phyloP scores from a whole-genome alignment of 164 flowering plant species.

The Vitis vinifera region DNA sequence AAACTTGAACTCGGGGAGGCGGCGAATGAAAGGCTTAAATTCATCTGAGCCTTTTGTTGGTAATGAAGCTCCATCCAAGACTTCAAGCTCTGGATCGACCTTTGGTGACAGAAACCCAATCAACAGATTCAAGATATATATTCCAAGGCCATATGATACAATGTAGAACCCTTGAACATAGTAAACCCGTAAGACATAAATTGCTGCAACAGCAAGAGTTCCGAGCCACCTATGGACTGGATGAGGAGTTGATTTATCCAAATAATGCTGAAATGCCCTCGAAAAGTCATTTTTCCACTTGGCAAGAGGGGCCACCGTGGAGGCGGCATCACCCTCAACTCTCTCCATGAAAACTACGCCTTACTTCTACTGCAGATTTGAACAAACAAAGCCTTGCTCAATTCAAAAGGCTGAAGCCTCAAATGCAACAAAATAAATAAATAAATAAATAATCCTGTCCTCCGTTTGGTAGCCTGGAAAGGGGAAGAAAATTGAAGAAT shows the following conservation, averaged over 20 bases:
- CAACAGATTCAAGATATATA: constrained; percentile 71
- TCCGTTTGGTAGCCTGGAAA: too few relatives aligned
- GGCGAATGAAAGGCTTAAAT: constrained; percentile 85
- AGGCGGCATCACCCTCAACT: constrained; percentile 30
- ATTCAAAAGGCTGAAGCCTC: not conserved
- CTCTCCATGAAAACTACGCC: constrained; percentile 40
- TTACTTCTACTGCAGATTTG: constrained; percentile 9
- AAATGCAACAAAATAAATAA: not conserved
- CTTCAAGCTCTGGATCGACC: constrained; percentile 79
- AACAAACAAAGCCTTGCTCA: not conserved
- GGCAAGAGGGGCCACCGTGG: constrained; percentile 43
- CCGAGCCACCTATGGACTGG: constrained; percentile 74
- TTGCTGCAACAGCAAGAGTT: constrained; percentile 46
- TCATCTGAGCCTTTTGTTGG: constrained; percentile 86
- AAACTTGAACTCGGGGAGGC: constrained; percentile 92
- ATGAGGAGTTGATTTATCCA: constrained; percentile 77
- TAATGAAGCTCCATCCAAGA: constrained; percentile 65
- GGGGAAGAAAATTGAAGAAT: too few relatives aligned
- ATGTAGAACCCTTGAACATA: constrained; percentile 78
- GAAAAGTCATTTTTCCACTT: constrained; percentile 68
- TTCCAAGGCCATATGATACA: constrained; percentile 74
- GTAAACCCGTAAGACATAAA: constrained; percentile 68
- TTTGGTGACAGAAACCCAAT: constrained; percentile 88
- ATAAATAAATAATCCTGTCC: not conserved
- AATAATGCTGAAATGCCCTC: constrained; percentile 64